A percentile compares a stretch with the other conserved stretches of the same genome.
Conservation (phyloP, 805 yeast species). For the Saccharomycopsis fodiens region DNA sequence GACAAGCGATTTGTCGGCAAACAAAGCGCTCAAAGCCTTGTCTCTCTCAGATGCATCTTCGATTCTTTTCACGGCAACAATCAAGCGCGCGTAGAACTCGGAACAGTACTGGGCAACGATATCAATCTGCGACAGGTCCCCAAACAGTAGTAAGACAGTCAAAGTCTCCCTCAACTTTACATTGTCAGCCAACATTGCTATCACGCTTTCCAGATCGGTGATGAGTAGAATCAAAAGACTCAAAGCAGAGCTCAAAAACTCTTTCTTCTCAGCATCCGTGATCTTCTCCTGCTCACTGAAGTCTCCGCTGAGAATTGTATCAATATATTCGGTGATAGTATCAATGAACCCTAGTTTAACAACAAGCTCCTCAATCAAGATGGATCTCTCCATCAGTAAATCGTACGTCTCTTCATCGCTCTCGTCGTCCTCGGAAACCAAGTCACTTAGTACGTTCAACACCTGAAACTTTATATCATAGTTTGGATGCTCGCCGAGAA, state of each 20-base stretch:
- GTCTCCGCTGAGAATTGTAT: neutral
- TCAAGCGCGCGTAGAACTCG: neutral
- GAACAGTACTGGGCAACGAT: neutral
- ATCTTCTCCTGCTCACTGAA: neutral
- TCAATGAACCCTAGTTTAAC: neutral
- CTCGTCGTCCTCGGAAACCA: conserved; percentile 1
- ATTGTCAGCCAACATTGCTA: neutral
- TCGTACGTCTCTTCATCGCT: neutral
- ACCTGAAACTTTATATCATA: conserved; percentile 9
- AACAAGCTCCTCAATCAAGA: neutral
- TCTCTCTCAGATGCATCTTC: neutral
- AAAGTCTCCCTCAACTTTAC: neutral
- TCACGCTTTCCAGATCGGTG: neutral
- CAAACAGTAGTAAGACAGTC: neutral
- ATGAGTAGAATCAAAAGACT: neutral
- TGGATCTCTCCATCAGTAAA: neutral
- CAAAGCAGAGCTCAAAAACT: neutral
- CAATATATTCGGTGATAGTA: neutral
- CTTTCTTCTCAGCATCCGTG: conserved; percentile 8
- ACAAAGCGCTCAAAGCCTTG: neutral
- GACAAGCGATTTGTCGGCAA: neutral
- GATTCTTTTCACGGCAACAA: neutral
- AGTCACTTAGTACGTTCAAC: conserved; percentile 4
- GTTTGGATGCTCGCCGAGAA: conserved; percentile 5
- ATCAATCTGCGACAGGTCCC: neutral